Evolutionary conservation across 805 yeast genomes (phyloP).

Genomic region (Starmerella powellii): DNA sequence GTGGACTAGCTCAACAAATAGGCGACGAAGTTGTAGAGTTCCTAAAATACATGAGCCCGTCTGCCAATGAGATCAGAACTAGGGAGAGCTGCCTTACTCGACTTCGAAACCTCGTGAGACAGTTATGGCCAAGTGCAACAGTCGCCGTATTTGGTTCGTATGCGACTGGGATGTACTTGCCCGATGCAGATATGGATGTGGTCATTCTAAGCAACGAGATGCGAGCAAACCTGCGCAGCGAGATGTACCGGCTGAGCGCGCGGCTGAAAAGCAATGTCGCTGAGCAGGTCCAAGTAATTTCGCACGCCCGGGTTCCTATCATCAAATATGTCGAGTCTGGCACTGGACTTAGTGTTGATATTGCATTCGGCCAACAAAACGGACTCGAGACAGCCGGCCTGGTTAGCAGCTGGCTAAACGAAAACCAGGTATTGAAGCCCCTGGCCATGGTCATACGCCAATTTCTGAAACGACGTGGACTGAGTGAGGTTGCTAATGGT

Average conservation of each 20-base stretch:
- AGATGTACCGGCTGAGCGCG: slow-evolving; percentile 61
- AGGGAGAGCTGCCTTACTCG: slow-evolving; percentile 56
- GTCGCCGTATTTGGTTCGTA: slow-evolving; percentile 84
- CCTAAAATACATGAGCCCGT: slow-evolving; percentile 74
- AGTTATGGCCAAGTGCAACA: slow-evolving; percentile 67
- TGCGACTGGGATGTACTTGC: slow-evolving; percentile 85
- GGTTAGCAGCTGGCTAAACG: slow-evolving; percentile 60
- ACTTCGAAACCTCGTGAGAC: slow-evolving; percentile 41
- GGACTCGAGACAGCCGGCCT: slow-evolving; percentile 73
- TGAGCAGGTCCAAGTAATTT: slow-evolving; percentile 62
- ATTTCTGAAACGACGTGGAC: slow-evolving; percentile 60
- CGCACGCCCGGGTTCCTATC: slow-evolving; percentile 87
- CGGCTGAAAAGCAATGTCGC: slow-evolving; percentile 56
- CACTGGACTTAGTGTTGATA: slow-evolving; percentile 66
- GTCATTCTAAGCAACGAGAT: slow-evolving; percentile 40
- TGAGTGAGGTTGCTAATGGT: slow-evolving; percentile 83
- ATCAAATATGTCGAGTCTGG: slow-evolving; percentile 72
- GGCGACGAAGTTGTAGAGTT: slow-evolving; percentile 77
- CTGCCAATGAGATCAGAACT: slow-evolving; percentile 52
- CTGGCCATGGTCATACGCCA: slow-evolving; percentile 73
- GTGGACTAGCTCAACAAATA: slow-evolving; percentile 80
- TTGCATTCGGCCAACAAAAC: slow-evolving; percentile 75
- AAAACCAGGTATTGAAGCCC: slow-evolving; percentile 71
- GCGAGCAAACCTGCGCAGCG: slow-evolving; percentile 40
- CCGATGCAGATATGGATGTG: slow-evolving; percentile 93